phyloP scores from a whole-genome alignment of 768 basidiomycete genomes.

The Suillus ampliporus region DNA sequence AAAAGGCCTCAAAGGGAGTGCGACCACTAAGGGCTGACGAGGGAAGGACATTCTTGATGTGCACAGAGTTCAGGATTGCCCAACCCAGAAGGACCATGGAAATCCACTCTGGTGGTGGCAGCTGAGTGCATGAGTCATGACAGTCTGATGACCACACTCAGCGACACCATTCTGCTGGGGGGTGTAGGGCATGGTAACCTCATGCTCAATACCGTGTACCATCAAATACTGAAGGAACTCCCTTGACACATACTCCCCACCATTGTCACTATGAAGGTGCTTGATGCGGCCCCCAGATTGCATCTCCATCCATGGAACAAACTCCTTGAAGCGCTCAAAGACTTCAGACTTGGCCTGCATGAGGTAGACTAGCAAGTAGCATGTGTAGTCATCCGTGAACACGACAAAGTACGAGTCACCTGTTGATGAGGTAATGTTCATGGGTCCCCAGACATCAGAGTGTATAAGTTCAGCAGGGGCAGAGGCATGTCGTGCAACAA shows the following conservation, averaged over 20 bases:
- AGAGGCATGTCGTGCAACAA: background rate
- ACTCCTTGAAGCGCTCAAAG: background rate
- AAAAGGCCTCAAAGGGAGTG: conserved; percentile 31
- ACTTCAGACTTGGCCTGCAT: background rate
- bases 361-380: background rate
- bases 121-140: conserved; percentile 27
- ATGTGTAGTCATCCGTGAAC: conserved; percentile 13
- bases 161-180: conserved; percentile 37
- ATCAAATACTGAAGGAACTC: conserved; percentile 9
- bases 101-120: conserved; percentile 30
- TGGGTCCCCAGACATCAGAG: conserved; percentile 25
- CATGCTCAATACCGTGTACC: conserved; percentile 8
- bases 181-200: conserved; percentile 19
- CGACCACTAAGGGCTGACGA: conserved; percentile 13
- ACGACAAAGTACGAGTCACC: conserved; percentile 13
- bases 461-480: conserved; percentile 12
- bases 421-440: background rate
- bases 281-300: conserved; percentile 9
- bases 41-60: conserved; percentile 11
- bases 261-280: conserved; percentile 16
- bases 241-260: conserved; percentile 19
- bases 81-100: conserved; percentile 29
- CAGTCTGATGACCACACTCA: conserved; percentile 34
- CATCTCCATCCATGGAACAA: conserved; percentile 8
- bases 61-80: conserved; percentile 15